Evolutionary conservation across 768 basidiomycete species (phyloP), one percentile per base, ranked within the genome.

Genomic region (Tricholomella constricta): DNA sequence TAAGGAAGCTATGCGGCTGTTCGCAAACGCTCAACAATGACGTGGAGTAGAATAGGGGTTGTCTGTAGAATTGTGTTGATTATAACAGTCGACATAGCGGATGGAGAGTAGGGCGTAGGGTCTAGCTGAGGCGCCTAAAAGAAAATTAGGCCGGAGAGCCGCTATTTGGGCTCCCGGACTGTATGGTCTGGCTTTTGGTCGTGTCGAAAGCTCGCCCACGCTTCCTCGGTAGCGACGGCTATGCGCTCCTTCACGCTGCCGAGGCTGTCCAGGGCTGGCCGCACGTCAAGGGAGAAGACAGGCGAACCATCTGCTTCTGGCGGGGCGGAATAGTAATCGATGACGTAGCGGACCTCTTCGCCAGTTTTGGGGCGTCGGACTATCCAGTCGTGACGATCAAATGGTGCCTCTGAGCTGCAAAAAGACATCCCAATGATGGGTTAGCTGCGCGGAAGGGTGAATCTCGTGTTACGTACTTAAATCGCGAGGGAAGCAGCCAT

Each of bases 381-480:
- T 47, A 97, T 72, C 97, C 97, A 99, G 73, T 99, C 97, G 68
- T 99, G 97, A 7, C 97, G 86, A 66, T 99, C 97, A 65, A 99
- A 98, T 1, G 96, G 97, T 4, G 93, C 91, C 64, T 94, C 89
- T 36, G 85, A 77, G 72, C 95, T 98, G 63, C 6, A 22, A 34
- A 11, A 48, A 42, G 43, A 45, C 35, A 31, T 20, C 14, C 0
- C 1, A 31, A 19, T 12, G 10, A n/a, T 15, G n/a, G 2, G 5
- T 26, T 27, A n/a, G 26, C 2, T 6, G n/a, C 4, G 14, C 17
- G 35, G 35, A 46, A 36, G 10, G 10, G 29, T 26, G 43, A 12
- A 17, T 31, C 6, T 4, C 2, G 31, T 32, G 14, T 2, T 35
- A 76, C 88, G 51, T 62, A 95, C 95, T 86, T 94, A 82, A 97